Evolutionary conservation across 176 grass and related monocot genomes (phyloP), one percentile per base, ranked within the genome.

Genomic region (Poa pratensis): DNA sequence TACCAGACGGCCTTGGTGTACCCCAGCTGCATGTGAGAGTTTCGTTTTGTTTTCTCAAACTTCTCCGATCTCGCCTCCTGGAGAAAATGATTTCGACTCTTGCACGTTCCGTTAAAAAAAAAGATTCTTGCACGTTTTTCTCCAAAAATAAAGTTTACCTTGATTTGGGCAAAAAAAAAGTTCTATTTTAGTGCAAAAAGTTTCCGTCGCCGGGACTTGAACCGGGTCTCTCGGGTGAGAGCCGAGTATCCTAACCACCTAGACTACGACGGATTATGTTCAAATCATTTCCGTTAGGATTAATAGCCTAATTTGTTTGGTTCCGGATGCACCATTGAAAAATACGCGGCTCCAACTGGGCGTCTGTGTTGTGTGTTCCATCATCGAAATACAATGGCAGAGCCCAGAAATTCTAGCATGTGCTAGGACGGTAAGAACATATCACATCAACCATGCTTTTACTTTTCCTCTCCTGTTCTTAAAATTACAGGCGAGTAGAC

Each of bases 221-320:
- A 98, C 93, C 91, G 93, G 85, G 93, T 98, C 91, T 93, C 89
- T 98, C 91, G 87, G 93, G 89, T 98, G 91, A 98, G 95, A 98
- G 91, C 89, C 93, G 93, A 98, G 87, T 95, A 98, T 94, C 93
- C 93, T 95, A 89, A 95, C 93, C 93, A 98, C 72, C 91, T 95
- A 95, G 87, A 95, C 95, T 92, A 98, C 93, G 93, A 93, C 95
- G 89, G 91, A 97, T 18, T 5, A 12, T 0, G 19, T 69, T 0
- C 9, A 12, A 0, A 10, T 2, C 7, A 8, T 1, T 3, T 53
- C 51, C 51, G 5, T 53, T 3, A 3, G 3, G 0, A 0, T 12
- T 14, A 3, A 14, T 48, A 48, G 0, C 45, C 2, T 13, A 2
- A 10, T 0, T 48, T 14, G 2, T 48, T 2, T 3, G 12, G 45